Conservation (phyloP, 257 asterid species). For the Plantago ovata region DNA sequence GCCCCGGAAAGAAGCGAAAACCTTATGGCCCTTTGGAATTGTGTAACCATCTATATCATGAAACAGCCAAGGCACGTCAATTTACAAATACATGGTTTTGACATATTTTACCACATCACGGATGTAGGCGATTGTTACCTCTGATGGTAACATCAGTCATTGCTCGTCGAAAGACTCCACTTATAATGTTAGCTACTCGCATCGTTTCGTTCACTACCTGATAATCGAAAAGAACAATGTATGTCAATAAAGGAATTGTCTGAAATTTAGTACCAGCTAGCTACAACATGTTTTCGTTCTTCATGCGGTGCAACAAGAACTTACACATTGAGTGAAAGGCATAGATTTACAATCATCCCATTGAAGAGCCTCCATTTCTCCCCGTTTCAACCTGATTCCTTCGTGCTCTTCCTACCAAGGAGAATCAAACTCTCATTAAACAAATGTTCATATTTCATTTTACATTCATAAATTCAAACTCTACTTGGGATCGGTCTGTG, state of each 20-base stretch:
- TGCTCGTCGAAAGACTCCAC: constrained; percentile 92
- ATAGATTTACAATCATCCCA: constrained; percentile 96
- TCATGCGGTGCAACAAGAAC: constrained; percentile 15
- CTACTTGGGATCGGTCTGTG: no score
- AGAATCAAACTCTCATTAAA: neutral
- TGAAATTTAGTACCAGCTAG: neutral
- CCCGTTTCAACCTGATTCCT: constrained; percentile 56
- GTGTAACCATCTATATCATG: constrained; percentile 43
- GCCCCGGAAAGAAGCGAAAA: constrained; percentile 81
- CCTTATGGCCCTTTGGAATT: constrained; percentile 88
- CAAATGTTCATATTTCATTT: neutral
- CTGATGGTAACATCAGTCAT: constrained; percentile 73
- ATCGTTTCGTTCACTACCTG: constrained; percentile 93
- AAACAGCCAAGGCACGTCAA: no score
- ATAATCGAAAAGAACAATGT: neutral
- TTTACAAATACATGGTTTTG: no score
- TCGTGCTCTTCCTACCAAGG: constrained; percentile 77
- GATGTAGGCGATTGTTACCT: constrained; percentile 47
- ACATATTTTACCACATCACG: no score
- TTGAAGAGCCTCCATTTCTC: constrained; percentile 45
- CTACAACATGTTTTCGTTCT: no score
- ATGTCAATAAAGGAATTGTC: neutral
- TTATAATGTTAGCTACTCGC: constrained; percentile 78
- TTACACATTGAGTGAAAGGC: constrained; percentile 96
- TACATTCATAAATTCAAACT: neutral